Percentiles rank a stretch among this genome's conserved stretches.
Evolutionary conservation across 768 basidiomycete genomes (phyloP).

Genomic region (Phylloporus arenicola): DNA sequence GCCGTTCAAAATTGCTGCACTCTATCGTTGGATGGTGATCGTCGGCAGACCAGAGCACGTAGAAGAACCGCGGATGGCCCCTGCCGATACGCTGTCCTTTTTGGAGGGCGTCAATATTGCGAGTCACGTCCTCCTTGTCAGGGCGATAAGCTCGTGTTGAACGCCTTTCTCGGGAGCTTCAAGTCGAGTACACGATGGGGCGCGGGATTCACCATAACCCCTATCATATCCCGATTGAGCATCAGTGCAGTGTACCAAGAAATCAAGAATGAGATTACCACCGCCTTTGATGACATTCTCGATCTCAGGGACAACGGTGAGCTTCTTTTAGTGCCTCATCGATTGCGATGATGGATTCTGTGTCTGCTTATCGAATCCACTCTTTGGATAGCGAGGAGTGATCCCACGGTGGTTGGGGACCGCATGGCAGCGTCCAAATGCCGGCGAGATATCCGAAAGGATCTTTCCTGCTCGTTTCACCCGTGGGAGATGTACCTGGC

Average conservation of each 20-base stretch:
- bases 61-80: constrained; percentile 37
- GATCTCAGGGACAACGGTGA: constrained; percentile 12
- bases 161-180: constrained; percentile 27
- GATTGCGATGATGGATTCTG: not conserved
- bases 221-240: constrained; percentile 31
- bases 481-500: too few relatives aligned
- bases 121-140: constrained; percentile 1
- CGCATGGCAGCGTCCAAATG: too few relatives aligned
- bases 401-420: too few relatives aligned
- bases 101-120: constrained; percentile 31
- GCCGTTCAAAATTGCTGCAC: constrained; percentile 29
- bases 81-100: constrained; percentile 34
- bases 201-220: constrained; percentile 22
- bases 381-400: too few relatives aligned
- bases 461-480: too few relatives aligned
- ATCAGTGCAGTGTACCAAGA: constrained; percentile 35
- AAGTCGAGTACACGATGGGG: constrained; percentile 36
- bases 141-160: not conserved
- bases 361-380: too few relatives aligned
- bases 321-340: not conserved
- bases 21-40: constrained; percentile 34
- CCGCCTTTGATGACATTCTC: constrained; percentile 37
- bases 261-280: constrained; percentile 39
- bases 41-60: constrained; percentile 27
- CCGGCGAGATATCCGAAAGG: too few relatives aligned